Conservation (phyloP, 2,329 filamentous ascomycete genomes). For the Fusarium sp. region DNA sequence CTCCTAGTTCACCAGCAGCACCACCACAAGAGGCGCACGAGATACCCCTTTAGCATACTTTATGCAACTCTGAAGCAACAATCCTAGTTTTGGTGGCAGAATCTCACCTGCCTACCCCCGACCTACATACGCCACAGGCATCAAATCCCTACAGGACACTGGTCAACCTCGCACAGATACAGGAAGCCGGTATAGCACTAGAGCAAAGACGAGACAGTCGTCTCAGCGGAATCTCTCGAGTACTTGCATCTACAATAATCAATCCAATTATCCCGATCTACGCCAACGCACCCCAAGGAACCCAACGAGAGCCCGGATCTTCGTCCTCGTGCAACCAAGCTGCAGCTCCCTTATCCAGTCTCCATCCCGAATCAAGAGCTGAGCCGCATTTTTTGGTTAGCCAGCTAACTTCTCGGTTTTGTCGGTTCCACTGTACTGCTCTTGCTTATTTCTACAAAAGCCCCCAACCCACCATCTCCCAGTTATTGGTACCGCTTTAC, state of each 20-base stretch:
- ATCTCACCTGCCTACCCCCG: conserved; percentile 31
- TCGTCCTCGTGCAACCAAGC: conserved; percentile 36
- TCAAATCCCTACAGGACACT: conserved; percentile 17
- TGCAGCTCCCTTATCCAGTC: conserved; percentile 29
- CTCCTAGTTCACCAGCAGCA: conserved; percentile 25
- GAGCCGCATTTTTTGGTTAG: conserved; percentile 40
- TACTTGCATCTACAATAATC: conserved; percentile 18
- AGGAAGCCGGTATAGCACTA: conserved; percentile 18
- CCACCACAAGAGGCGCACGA: conserved; percentile 34
- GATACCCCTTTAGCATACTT: conserved; percentile 36
- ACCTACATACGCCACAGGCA: conserved; percentile 33
- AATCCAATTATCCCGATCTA: conserved; percentile 28
- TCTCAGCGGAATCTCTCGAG: conserved; percentile 6
- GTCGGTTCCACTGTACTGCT: conserved; percentile 9
- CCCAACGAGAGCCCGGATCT: conserved; percentile 29
- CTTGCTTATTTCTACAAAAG: conserved; percentile 38
- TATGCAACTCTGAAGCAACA: conserved; percentile 31
- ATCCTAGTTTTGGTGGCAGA: conserved; percentile 28
- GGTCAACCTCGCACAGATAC: conserved; percentile 18
- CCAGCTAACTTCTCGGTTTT: conserved; percentile 15
- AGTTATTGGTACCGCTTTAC: conserved; percentile 12
- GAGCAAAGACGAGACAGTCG: conserved; percentile 24
- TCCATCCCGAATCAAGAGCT: conserved; percentile 24
- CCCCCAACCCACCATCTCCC: conserved; percentile 38
- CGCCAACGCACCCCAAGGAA: conserved; percentile 34